phyloP scores from a whole-genome alignment of 2,329 filamentous ascomycete species.

The Beauveria sp. region DNA sequence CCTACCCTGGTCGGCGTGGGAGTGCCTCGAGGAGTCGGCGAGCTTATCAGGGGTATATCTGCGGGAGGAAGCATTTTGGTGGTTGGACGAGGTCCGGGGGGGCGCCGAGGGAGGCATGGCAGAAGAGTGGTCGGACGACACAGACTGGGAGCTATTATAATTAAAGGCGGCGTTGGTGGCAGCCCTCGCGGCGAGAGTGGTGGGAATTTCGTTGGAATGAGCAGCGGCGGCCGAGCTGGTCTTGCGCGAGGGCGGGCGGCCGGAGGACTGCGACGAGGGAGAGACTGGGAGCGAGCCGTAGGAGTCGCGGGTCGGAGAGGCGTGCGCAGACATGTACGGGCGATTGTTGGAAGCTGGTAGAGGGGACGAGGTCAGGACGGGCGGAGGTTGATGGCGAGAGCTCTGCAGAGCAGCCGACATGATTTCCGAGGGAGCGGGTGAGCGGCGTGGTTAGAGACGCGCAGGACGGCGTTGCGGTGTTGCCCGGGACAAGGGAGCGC shows the following conservation, averaged over 20 bases:
- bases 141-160: constrained; percentile 33
- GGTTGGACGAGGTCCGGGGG: constrained; percentile 72
- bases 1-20: constrained; percentile 28
- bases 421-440: constrained; percentile 30
- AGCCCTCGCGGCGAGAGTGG: constrained; percentile 41
- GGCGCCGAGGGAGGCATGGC: constrained; percentile 66
- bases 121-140: constrained; percentile 37
- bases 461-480: neutral
- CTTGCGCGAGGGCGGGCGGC: constrained; percentile 44
- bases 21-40: constrained; percentile 34
- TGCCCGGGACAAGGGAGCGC: neutral
- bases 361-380: constrained; percentile 40
- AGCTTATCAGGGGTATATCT: constrained; percentile 40
- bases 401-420: constrained; percentile 58
- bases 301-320: constrained; percentile 46
- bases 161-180: constrained; percentile 37
- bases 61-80: constrained; percentile 35
- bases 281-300: constrained; percentile 40
- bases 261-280: constrained; percentile 25
- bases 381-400: constrained; percentile 46
- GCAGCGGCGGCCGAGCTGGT: constrained; percentile 38
- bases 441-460: neutral
- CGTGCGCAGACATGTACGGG: constrained; percentile 44
- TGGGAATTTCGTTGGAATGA: constrained; percentile 27
- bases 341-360: constrained; percentile 41